Base-by-base conservation (phyloP, 768 basidiomycete genomes). In the Trametes cinnabarina region DNA sequence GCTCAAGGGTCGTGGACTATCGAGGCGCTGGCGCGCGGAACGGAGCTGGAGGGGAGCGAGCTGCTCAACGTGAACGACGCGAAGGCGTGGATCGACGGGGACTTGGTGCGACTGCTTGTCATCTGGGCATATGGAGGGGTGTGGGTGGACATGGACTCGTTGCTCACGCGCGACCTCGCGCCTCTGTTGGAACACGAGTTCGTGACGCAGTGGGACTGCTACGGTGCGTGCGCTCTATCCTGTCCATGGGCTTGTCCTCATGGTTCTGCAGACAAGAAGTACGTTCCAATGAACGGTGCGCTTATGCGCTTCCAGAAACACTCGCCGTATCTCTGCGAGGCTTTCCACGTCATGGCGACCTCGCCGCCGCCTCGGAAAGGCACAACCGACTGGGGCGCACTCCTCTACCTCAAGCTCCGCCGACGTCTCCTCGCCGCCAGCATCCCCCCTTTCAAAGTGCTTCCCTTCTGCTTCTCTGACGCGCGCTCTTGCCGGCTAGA, bases 201-300 rank as follows among this genome's bases (percentile, higher is more conserved):
- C 69, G 92, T 98, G 10, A 96, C 93, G 1, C 94, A 99, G 67
- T 99, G 96, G 96, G 96, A 99, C 69, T 98, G 96, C 71, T 98
- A 98, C 66, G 92, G 95, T 94, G 69, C 41, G 85, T 68, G 15
- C 32, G 75, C 68, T 75, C 76, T 62, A 64, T 72, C n/a, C 76
- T 43, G 28, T 5, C 30, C n/a, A 15, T 28, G 11, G 3, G 14
- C 46, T n/a, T 51, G 9, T 4, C 8, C 30, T 55, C 17, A 32
- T 10, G 20, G 14, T 8, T 22, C 28, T n/a, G 47, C 65, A 90
- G 88, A 90, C 73, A 89, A 90, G 71, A 76, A 81, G 3, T 88
- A 90, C 69, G 76, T 79, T 51, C 84, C 92, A 2, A 80, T 97
- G 49, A 98, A 98, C 69, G 96, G 96, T 51, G 95, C 96, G 1